Evolutionary conservation across 1,284 basidiomycete species (phyloP).

Genomic region (Ganoderma multipileum): DNA sequence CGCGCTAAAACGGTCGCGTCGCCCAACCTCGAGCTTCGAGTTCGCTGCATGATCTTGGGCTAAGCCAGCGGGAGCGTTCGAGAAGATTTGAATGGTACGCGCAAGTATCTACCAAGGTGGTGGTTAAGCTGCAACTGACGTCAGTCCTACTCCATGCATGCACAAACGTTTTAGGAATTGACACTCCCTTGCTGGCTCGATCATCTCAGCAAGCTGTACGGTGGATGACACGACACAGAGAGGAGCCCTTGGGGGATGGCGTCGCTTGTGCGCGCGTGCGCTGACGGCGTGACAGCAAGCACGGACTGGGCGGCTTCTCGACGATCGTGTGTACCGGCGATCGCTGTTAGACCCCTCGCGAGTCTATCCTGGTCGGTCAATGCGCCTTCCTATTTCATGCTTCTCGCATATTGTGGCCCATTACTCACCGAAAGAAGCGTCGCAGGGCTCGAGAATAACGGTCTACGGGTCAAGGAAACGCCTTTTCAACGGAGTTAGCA

Average conservation of each 20-base stretch:
- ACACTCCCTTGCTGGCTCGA: background rate
- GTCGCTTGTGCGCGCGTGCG: background rate
- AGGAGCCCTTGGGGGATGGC: background rate
- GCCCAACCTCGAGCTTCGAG: background rate
- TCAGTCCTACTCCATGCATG: background rate
- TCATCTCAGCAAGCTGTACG: background rate
- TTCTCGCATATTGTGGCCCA: background rate
- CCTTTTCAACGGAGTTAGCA: background rate
- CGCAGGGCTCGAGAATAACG: background rate
- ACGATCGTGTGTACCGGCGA: background rate
- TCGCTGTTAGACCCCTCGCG: background rate
- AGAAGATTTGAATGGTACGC: background rate
- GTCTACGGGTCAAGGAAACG: background rate
- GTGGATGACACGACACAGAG: background rate
- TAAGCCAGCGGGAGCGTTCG: background rate
- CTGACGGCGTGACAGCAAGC: background rate
- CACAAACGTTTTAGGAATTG: background rate
- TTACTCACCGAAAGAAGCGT: background rate
- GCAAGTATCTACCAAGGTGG: background rate
- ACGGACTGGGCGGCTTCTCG: background rate
- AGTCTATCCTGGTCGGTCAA: background rate
- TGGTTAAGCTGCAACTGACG: constrained; percentile 1
- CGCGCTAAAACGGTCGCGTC: background rate
- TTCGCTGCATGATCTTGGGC: background rate
- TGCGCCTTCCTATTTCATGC: background rate